Percentiles rank a stretch among this genome's conserved stretches.
These are phyloP conservation scores for Paraurostyla sp. DNA, from an alignment of 73 alveolate species.

Conservation along the genomic window DNA sequence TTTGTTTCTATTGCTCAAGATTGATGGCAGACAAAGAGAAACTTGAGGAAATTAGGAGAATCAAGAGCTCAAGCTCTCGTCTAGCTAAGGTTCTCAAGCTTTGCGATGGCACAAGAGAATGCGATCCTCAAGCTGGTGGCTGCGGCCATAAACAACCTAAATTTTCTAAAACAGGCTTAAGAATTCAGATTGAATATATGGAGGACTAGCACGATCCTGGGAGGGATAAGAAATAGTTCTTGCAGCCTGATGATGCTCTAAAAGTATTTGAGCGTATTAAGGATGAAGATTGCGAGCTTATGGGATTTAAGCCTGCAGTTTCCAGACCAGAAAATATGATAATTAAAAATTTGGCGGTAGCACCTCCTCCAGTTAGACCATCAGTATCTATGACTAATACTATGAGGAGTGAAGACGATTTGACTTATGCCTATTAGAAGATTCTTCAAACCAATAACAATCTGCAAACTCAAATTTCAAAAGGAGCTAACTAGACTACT, in stretches of 20 bases:
- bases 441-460: slow-evolving; percentile 83
- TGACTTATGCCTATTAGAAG: slow-evolving; percentile 92
- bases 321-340: slow-evolving; percentile 95
- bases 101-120: slow-evolving; percentile 73
- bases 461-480: slow-evolving; percentile 63
- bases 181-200: slow-evolving; percentile 68
- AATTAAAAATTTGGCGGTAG: slow-evolving; percentile 90
- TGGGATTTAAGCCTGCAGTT: slow-evolving; percentile 89
- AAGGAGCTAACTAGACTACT: slow-evolving; percentile 78
- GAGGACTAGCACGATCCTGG: slow-evolving; percentile 68
- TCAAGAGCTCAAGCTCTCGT: slow-evolving; percentile 78
- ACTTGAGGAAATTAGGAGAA: slow-evolving; percentile 75
- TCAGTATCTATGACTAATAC: slow-evolving; percentile 84
- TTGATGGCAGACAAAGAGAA: slow-evolving; percentile 72
- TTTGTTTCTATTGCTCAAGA: slow-evolving; percentile 89
- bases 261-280: slow-evolving; percentile 75
- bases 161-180: slow-evolving; percentile 71
- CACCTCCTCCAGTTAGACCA: slow-evolving; percentile 98
- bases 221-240: slow-evolving; percentile 70
- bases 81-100: slow-evolving; percentile 77
- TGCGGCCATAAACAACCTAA: slow-evolving; percentile 90
- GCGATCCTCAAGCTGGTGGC: slow-evolving; percentile 74
- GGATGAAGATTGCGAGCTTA: slow-evolving; percentile 76
- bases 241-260: slow-evolving; percentile 86
- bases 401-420: slow-evolving; percentile 94